Evolutionary conservation across 139 green algal species (phyloP).

Genomic region (Chlorella sp.): DNA sequence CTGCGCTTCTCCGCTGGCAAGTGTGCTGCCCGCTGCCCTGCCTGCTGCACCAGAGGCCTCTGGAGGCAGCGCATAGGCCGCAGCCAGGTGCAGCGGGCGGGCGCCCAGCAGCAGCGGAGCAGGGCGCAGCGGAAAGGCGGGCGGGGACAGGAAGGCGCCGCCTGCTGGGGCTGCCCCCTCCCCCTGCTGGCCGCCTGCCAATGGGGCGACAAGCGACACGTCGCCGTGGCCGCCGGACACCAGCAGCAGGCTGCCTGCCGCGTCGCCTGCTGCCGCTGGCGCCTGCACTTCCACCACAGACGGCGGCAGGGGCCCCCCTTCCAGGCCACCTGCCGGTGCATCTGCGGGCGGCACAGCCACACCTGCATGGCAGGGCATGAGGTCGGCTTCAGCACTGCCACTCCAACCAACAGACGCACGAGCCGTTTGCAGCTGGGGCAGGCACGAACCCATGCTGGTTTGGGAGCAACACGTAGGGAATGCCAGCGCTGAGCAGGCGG

Average conservation of each 20-base stretch:
- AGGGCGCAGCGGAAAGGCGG: conserved; percentile 45
- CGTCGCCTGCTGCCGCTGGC: background rate
- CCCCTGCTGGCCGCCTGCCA: background rate
- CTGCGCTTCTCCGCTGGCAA: background rate
- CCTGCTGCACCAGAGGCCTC: background rate
- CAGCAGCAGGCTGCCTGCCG: conserved; percentile 21
- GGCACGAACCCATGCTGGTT: too few species aligned
- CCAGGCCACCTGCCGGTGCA: background rate
- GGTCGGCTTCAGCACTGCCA: too few species aligned
- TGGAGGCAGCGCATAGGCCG: conserved; percentile 29
- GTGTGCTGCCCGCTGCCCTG: too few species aligned
- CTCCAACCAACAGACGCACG: too few species aligned
- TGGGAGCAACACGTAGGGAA: too few species aligned
- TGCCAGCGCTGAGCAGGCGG: too few species aligned
- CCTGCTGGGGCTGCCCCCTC: background rate
- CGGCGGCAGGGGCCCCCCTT: background rate
- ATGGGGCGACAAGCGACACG: background rate
- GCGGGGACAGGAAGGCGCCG: background rate
- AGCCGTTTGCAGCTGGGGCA: too few species aligned
- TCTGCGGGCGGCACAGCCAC: background rate
- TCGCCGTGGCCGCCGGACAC: conserved; percentile 44
- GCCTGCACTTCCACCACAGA: conserved; percentile 18
- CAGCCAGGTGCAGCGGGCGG: conserved; percentile 47
- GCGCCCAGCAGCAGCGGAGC: conserved; percentile 47
- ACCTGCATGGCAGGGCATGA: background rate